Conservation (phyloP, 805 yeast species). For the Priceomyces melissophilus region DNA sequence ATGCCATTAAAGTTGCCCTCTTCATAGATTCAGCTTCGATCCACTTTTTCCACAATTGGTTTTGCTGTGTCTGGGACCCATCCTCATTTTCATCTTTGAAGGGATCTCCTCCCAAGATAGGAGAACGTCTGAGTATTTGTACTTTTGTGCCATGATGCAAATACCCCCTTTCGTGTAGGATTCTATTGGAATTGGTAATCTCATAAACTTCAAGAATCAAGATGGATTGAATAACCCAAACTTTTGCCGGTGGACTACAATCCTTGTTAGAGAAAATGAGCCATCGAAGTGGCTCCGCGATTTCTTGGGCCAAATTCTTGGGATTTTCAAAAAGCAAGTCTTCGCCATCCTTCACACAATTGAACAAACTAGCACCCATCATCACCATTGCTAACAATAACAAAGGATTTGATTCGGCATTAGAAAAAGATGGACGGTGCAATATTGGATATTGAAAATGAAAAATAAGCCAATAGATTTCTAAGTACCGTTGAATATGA, state of each 20-base stretch:
- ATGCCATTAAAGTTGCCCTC: slow-evolving; percentile 32
- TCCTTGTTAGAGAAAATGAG: slow-evolving; percentile 62
- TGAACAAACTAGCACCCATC: slow-evolving; percentile 48
- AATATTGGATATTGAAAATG: slow-evolving; percentile 58
- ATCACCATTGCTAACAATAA: slow-evolving; percentile 52
- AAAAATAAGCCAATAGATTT: slow-evolving; percentile 51
- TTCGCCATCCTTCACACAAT: slow-evolving; percentile 21
- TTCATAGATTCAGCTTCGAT: slow-evolving; percentile 36
- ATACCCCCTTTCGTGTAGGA: slow-evolving; percentile 72
- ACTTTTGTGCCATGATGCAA: slow-evolving; percentile 77
- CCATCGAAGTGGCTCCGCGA: slow-evolving; percentile 63
- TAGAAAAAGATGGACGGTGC: slow-evolving; percentile 56
- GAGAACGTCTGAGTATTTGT: slow-evolving; percentile 21
- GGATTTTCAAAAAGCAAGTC: slow-evolving; percentile 10
- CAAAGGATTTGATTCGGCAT: slow-evolving; percentile 44
- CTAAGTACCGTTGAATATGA: slow-evolving; percentile 20
- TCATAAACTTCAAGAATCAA: slow-evolving; percentile 70
- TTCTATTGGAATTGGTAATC: slow-evolving; percentile 60
- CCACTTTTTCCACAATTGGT: slow-evolving; percentile 30
- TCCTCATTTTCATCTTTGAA: slow-evolving; percentile 24
- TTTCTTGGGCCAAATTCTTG: slow-evolving; percentile 39
- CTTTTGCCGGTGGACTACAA: slow-evolving; percentile 68
- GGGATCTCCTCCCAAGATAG: slow-evolving; percentile 41
- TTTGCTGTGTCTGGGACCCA: slow-evolving; percentile 10
- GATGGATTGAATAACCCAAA: slow-evolving; percentile 72